Evolutionary conservation across 108 stramenopile genomes (phyloP).

Genomic region (Nitzschia sp.): DNA sequence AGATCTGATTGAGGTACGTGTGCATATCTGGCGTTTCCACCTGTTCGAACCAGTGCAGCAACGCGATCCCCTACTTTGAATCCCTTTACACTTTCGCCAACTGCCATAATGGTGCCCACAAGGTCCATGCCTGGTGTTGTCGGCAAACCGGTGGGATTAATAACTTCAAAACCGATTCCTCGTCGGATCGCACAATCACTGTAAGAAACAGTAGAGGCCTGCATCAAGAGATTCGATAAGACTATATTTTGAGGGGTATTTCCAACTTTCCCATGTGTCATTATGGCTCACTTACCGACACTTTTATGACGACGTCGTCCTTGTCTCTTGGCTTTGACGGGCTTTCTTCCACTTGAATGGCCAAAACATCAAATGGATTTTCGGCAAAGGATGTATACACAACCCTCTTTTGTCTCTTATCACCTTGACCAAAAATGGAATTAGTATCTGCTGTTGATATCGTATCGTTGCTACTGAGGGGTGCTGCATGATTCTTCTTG

Average conservation of each 20-base stretch:
- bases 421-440: background rate
- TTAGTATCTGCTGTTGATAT: background rate
- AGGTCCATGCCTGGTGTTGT: constrained; percentile 66
- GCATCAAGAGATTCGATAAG: background rate
- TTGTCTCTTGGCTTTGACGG: constrained; percentile 35
- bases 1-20: constrained; percentile 39
- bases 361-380: constrained; percentile 9
- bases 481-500: background rate
- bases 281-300: constrained; percentile 16
- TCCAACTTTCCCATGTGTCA: too few relatives aligned
- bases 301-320: constrained; percentile 55
- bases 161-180: constrained; percentile 46
- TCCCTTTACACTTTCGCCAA: constrained; percentile 35
- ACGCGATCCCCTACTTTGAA: constrained; percentile 62
- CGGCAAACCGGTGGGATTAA: constrained; percentile 40
- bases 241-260: background rate
- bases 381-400: constrained; percentile 22
- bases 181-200: constrained; percentile 57
- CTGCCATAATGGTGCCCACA: constrained; percentile 51
- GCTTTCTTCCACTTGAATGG: constrained; percentile 19
- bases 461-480: background rate
- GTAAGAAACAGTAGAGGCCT: constrained; percentile 71
- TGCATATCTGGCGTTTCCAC: constrained; percentile 72
- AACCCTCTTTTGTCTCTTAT: constrained; percentile 26
- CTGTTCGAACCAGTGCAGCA: constrained; percentile 49